These are phyloP conservation scores for Acer negundo DNA, from an alignment of 345 rosid genomes.

Conservation along the genomic window DNA sequence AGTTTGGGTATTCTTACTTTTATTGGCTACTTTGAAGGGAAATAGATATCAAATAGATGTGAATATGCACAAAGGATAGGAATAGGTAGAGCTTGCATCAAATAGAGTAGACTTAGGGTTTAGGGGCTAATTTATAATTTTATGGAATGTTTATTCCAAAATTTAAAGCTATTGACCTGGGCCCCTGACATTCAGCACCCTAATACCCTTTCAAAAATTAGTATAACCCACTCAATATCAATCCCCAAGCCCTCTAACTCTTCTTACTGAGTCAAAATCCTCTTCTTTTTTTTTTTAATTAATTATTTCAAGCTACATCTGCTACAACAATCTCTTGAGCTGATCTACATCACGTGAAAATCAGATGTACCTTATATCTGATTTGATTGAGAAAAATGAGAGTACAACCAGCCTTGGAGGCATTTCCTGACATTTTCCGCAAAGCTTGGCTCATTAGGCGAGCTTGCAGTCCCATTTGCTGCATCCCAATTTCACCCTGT, in stretches of 20 bases:
- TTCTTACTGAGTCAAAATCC: not conserved
- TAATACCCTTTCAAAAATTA: not conserved
- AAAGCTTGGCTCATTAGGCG: conserved; percentile 99
- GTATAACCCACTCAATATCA: not conserved
- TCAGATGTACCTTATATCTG: conserved; percentile 76
- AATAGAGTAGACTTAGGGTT: not conserved
- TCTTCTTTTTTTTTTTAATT: not conserved
- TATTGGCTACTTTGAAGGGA: not conserved
- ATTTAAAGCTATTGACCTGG: not conserved
- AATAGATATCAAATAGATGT: not conserved
- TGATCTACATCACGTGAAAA: not conserved
- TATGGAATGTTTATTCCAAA: not conserved
- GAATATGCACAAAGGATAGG: not conserved
- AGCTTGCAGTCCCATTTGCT: conserved; percentile 98
- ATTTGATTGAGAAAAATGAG: conserved; percentile 92
- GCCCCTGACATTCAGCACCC: not conserved
- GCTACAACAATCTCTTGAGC: not conserved
- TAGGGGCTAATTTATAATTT: not conserved
- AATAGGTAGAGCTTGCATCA: not conserved
- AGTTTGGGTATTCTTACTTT: not conserved
- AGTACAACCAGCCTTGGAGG: conserved; percentile 99
- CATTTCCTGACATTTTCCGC: conserved; percentile 99
- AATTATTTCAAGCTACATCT: not conserved
- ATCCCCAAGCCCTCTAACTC: not conserved
- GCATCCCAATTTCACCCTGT: conserved; percentile 99